These are phyloP conservation scores for Pueraria montana DNA, from an alignment of 306 rosid species.

Conservation along the genomic window DNA sequence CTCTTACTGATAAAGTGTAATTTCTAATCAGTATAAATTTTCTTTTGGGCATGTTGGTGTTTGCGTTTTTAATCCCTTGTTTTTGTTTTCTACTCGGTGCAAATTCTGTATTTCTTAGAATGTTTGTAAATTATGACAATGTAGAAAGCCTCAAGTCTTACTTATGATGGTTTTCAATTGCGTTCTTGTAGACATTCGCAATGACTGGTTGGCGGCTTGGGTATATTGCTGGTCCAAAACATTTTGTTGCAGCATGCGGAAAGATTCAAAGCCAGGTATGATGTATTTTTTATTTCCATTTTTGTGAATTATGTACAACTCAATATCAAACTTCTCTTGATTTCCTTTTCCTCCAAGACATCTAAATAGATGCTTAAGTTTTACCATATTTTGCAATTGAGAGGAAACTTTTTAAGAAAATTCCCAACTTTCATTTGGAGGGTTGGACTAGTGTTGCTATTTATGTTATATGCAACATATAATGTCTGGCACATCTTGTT, in stretches of 20 bases:
- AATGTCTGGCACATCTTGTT: slow-evolving; percentile 7
- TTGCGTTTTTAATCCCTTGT: slow-evolving; percentile 1
- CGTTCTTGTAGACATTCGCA: slow-evolving; percentile 76
- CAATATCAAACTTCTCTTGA: slow-evolving; percentile 16
- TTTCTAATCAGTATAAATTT: not conserved
- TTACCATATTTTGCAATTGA: not conserved
- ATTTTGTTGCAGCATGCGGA: slow-evolving; percentile 73
- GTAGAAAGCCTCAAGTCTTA: slow-evolving; percentile 5
- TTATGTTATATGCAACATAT: not conserved
- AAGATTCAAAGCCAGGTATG: slow-evolving; percentile 88
- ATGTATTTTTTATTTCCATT: slow-evolving; percentile 21
- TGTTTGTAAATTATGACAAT: slow-evolving; percentile 8
- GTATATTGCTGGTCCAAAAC: slow-evolving; percentile 84
- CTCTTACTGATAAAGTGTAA: not conserved
- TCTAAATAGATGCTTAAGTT: slow-evolving; percentile 20
- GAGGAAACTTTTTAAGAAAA: not conserved
- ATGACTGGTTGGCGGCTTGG: slow-evolving; percentile 98
- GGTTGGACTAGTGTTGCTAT: slow-evolving; percentile 12
- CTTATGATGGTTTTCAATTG: slow-evolving; percentile 47
- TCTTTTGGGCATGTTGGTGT: slow-evolving; percentile 16
- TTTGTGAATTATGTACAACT: not conserved
- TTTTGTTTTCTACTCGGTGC: slow-evolving; percentile 35
- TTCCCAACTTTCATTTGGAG: slow-evolving; percentile 1
- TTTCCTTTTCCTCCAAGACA: slow-evolving; percentile 19
- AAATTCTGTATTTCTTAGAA: slow-evolving; percentile 18